These are phyloP conservation scores for Lactifluus hygrophoroides DNA, from an alignment of 768 basidiomycete species.

Conservation along the genomic window DNA sequence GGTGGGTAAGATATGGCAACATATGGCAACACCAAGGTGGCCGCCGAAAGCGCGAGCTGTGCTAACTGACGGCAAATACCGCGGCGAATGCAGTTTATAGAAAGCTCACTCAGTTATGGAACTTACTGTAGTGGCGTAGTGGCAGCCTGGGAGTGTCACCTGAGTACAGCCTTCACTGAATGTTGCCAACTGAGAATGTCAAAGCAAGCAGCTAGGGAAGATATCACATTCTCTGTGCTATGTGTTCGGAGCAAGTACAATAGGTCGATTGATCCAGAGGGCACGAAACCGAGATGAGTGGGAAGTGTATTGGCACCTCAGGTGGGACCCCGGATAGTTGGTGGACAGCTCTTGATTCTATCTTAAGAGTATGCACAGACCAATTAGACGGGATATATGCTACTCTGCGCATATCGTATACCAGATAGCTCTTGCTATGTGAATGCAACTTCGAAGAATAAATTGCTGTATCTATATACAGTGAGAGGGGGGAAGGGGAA, in stretches of 20 bases:
- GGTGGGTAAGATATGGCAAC: too few species aligned
- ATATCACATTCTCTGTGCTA: background rate
- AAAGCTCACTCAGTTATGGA: background rate
- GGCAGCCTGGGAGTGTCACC: background rate
- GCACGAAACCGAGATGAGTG: background rate
- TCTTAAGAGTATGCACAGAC: slow-evolving; percentile 1
- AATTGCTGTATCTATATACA: too few species aligned
- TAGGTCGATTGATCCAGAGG: background rate
- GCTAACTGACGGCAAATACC: background rate
- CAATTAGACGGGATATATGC: background rate
- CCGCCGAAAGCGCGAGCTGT: too few species aligned
- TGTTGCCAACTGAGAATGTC: background rate
- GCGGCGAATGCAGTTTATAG: background rate
- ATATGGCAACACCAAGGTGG: too few species aligned
- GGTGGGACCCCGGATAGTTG: slow-evolving; percentile 7
- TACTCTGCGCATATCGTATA: background rate
- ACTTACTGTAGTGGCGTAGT: background rate
- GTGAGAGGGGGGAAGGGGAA: background rate
- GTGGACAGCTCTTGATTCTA: background rate
- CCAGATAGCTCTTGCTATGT: background rate
- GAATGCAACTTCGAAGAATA: background rate
- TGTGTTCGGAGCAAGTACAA: background rate
- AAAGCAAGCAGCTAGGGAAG: background rate
- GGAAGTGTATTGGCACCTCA: too few species aligned
- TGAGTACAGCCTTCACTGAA: background rate